These are phyloP conservation scores for Podospora australis DNA, from an alignment of 495 filamentous ascomycete genomes.

Conservation along the genomic window DNA sequence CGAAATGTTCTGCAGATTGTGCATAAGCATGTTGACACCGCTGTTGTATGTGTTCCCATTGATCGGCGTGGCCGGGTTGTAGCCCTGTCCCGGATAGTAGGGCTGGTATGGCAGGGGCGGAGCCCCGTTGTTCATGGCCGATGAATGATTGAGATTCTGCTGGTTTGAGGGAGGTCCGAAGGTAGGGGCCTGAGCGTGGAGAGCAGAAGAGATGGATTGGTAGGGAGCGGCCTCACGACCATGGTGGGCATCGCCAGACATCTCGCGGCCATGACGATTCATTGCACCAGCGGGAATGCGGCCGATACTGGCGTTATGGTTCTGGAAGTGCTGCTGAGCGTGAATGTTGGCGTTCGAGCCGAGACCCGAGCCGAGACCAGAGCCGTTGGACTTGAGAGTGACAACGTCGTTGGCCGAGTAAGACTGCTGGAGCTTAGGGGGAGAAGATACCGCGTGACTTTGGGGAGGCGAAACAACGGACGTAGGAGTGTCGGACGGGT, in stretches of 20 bases:
- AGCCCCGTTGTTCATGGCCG: slow-evolving; percentile 14
- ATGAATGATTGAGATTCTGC: slow-evolving; percentile 21
- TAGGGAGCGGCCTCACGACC: slow-evolving; percentile 43
- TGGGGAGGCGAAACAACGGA: slow-evolving; percentile 32
- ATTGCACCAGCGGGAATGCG: slow-evolving; percentile 62
- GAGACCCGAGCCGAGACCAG: slow-evolving; percentile 20
- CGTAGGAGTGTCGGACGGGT: slow-evolving; percentile 12
- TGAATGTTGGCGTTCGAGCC: slow-evolving; percentile 52
- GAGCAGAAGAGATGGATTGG: slow-evolving; percentile 55
- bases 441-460: slow-evolving; percentile 43
- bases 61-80: slow-evolving; percentile 15
- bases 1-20: slow-evolving; percentile 41
- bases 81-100: slow-evolving; percentile 13
- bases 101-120: neutral
- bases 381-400: slow-evolving; percentile 58
- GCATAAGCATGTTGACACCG: slow-evolving; percentile 60
- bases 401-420: slow-evolving; percentile 88
- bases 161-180: slow-evolving; percentile 53
- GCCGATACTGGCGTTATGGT: slow-evolving; percentile 75
- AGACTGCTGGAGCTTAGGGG: slow-evolving; percentile 71
- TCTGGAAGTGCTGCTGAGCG: slow-evolving; percentile 72
- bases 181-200: slow-evolving; percentile 70
- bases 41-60: too few species aligned
- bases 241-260: slow-evolving; percentile 44
- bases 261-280: slow-evolving; percentile 61